Evolutionary conservation across 108 stramenopile genomes (phyloP), one percentile per base, ranked within the genome.

Genomic region (Pseudonitzschia pungens): DNA sequence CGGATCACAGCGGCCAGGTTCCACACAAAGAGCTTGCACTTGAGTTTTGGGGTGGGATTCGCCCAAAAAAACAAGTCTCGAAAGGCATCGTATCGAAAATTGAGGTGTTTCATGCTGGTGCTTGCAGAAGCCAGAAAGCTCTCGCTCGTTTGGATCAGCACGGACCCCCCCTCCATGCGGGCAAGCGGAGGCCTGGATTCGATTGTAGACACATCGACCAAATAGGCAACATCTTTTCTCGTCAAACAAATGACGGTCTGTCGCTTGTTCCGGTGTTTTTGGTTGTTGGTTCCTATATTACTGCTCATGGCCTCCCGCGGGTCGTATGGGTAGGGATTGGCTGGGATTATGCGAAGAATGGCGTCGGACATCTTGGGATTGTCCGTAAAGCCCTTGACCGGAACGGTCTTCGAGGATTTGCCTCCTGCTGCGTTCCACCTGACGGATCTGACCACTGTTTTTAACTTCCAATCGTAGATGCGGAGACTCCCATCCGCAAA

Each of bases 21-120:
- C 86, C 86, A 87, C n/a, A 78, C 74, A 21, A 82, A 55, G 8
- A 84, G 43, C 33, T 73, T 72, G 8, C 76, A 58, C 40, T 80
- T 77, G 55, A 52, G 32, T 4, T 66, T 68, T 43, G 70, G 71
- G 0, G 79, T 68, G 18, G 86, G 89, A 26, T 83, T 53, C 14
- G 59, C 50, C 92, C 92, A 93, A 7, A 84, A 67, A 3, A 93
- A 50, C 36, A 86, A 68, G 51, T 91, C 84, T 9, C 92, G 82
- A 55, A 85, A 81, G 15, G 81, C 73, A 81, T 89, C 88, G 65
- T 86, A 89, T 10, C 73, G 45, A 50, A 58, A 54, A 15, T 26
- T 7, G 21, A 67, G 72, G 77, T 76, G 89, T 77, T 81, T 86
- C 87, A 79, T 72, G 27, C 53, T 53, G 0, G 74, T 24, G 54